Evolutionary conservation across 352 stramenopile genomes (phyloP), one percentile per base, ranked within the genome.

Genomic region (Globisporangium radiosum): DNA sequence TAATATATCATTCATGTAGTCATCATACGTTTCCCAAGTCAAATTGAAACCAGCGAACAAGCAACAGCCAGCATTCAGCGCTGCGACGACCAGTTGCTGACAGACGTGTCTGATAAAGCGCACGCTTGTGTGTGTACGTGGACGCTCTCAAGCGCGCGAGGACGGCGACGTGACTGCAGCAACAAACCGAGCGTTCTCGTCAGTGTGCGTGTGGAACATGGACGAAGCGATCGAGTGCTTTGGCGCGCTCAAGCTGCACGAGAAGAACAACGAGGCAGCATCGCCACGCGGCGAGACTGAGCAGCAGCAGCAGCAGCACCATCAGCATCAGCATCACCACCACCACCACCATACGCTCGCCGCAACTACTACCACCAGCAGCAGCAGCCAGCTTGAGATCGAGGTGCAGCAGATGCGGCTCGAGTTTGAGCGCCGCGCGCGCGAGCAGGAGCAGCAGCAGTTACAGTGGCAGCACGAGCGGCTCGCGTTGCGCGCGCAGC

Each of bases 161-260:
- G 25, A 33, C 25, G 25, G 25, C 25, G 25, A 33, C 25, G 25
- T 33, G 25, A 33, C 25, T 33, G 25, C 25, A 3, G 25, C 25
- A 33, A 33, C 25, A 33, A 33, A 33, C 25, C 25, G 1, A 33
- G 25, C 25, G 25, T 11, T 4, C 11, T 11, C 49, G 49, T 17
- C 5, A 19, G 49, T 19, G 14, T 10, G 25, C 25, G 49, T 52
- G 17, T 15, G 17, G 11, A 37, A 37, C 38, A 56, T 90, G 38
- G 78, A 89, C 70, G 74, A 72, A 19, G 77, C 80, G 17, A 89
- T 91, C 66, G 77, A 88, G 75, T 77, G 79, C 17, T 67, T 91
- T 7, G 81, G 85, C 65, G 75, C 78, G 56, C 75, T 91, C 36
- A 87, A 87, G 66, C 68, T 91, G 49, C 78, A 88, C 55, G 75